These are phyloP conservation scores for Pelargonium myrrhifolium DNA, from an alignment of 441 rosid genomes.

Conservation along the genomic window DNA sequence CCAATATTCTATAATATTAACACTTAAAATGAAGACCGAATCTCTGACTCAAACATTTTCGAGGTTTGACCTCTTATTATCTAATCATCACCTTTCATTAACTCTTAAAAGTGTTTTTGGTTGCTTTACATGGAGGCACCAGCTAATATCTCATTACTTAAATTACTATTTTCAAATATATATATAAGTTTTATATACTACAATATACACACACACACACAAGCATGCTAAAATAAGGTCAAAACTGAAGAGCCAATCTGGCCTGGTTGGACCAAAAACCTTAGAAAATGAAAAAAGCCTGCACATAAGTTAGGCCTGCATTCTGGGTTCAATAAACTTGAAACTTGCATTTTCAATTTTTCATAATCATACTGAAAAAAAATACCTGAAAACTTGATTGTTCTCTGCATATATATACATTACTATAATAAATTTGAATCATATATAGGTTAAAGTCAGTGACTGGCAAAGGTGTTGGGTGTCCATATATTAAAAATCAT, in stretches of 20 bases:
- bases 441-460: not conserved
- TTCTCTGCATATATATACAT: no score
- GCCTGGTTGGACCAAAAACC: not conserved
- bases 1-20: slow-evolving; percentile 10
- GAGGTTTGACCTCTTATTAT: slow-evolving; percentile 14
- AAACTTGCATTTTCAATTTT: no score
- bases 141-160: not conserved
- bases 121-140: not conserved
- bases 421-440: no score
- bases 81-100: slow-evolving; percentile 4
- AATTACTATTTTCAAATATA: not conserved
- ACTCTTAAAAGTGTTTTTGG: not conserved
- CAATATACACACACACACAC: no score
- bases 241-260: not conserved
- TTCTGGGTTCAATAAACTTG: no score
- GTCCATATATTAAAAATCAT: no score
- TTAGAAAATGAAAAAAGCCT: not conserved
- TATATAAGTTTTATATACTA: no score
- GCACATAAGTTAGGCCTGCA: not conserved
- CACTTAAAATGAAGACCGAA: slow-evolving; percentile 14
- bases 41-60: slow-evolving; percentile 21
- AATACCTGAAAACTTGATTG: no score
- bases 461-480: no score
- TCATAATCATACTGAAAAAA: no score
- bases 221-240: not conserved